These are phyloP conservation scores for Nymphaea thermarum DNA, from an alignment of 164 flowering plant genomes.

Conservation along the genomic window DNA sequence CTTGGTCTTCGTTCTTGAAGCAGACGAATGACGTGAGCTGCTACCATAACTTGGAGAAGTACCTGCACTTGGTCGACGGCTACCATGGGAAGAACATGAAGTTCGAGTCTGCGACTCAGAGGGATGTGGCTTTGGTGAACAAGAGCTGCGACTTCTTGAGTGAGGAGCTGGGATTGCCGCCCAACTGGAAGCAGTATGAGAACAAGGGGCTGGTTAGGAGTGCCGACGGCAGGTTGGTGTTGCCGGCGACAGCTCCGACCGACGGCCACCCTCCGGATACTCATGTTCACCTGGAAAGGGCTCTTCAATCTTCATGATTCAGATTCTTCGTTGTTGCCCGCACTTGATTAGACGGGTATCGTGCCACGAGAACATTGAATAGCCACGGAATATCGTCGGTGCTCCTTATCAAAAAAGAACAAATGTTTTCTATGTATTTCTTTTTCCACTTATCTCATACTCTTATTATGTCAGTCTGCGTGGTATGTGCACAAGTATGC, in stretches of 20 bases:
- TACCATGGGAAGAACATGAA: conserved; percentile 50
- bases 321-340: no score
- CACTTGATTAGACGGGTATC: no score
- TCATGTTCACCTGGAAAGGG: conserved; percentile 16
- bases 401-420: no score
- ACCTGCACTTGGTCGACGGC: conserved; percentile 67
- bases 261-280: conserved; percentile 31
- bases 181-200: conserved; percentile 58
- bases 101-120: conserved; percentile 41
- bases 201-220: conserved; percentile 59
- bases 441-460: no score
- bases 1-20: conserved; percentile 54
- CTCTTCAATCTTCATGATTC: neutral
- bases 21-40: conserved; percentile 17
- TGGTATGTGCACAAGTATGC: no score
- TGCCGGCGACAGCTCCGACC: conserved; percentile 29
- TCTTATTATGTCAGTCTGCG: no score
- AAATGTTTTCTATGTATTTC: no score
- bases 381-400: no score
- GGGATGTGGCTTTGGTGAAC: conserved; percentile 67
- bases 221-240: conserved; percentile 50
- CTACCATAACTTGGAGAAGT: conserved; percentile 69
- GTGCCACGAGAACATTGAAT: no score
- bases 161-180: conserved; percentile 48
- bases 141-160: conserved; percentile 52